Conservation (phyloP, 495 filamentous ascomycete genomes). For the Cryomyces minteri region DNA sequence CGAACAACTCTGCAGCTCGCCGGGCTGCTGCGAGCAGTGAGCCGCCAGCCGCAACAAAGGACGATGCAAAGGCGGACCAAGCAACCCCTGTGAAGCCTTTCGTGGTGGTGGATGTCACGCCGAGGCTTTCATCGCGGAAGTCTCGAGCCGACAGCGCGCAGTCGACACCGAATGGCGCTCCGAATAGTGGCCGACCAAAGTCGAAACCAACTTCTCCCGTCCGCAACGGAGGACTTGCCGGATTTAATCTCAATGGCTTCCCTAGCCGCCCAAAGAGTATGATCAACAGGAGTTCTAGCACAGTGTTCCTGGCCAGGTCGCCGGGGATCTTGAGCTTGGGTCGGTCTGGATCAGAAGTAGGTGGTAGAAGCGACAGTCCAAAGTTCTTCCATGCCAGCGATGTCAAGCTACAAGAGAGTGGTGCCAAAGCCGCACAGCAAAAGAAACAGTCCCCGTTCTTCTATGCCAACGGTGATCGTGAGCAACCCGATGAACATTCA, state of each 20-base stretch:
- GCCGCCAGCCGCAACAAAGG: conserved; percentile 2
- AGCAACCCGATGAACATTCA: no score
- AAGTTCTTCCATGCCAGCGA: conserved; percentile 24
- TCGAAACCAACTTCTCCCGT: no score
- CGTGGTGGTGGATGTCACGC: conserved; percentile 20
- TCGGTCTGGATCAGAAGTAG: not conserved
- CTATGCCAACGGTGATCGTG: conserved; percentile 16
- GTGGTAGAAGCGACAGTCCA: conserved; percentile 1
- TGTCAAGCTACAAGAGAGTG: conserved; percentile 6
- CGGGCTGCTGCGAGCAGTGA: conserved; percentile 6
- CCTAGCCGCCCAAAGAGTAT: conserved; percentile 7
- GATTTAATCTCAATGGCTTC: no score
- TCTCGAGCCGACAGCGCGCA: conserved; percentile 15
- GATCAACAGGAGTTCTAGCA: conserved; percentile 5
- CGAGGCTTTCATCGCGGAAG: conserved; percentile 20
- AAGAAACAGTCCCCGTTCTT: conserved; percentile 19
- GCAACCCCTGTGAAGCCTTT: conserved; percentile 15
- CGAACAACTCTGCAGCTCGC: conserved; percentile 4
- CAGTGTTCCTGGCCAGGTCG: conserved; percentile 5
- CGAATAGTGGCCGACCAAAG: not conserved
- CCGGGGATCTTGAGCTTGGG: not conserved
- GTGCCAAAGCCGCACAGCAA: not conserved
- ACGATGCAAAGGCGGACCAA: conserved; percentile 11
- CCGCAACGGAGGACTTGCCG: no score
- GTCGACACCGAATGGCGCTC: conserved; percentile 13